Evolutionary conservation across 129 eudicot species (phyloP).

Genomic region (Flaveria bidentis): DNA sequence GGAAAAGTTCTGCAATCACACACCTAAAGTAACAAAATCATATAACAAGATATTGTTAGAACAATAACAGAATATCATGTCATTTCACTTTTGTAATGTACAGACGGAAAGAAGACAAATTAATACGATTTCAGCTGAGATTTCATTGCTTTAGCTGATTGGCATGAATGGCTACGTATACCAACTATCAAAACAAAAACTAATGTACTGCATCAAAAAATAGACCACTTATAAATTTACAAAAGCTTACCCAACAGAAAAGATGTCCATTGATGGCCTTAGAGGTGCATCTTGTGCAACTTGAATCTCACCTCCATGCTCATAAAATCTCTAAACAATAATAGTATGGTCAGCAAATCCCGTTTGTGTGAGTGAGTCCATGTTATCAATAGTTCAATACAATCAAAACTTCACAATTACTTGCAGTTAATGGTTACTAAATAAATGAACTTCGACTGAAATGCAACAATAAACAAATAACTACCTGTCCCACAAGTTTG

Average conservation of each 20-base stretch:
- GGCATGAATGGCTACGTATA: neutral
- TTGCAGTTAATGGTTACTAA: neutral
- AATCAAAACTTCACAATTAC: neutral
- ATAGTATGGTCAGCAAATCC: conserved; percentile 18
- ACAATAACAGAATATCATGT: neutral
- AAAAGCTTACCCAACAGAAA: conserved; percentile 83
- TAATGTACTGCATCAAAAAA: neutral
- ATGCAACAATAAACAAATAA: neutral
- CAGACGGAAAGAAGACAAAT: neutral
- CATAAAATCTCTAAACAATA: conserved; percentile 87
- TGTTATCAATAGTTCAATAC: too few relatives aligned
- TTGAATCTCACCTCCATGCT: conserved; percentile 92
- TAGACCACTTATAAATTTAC: neutral
- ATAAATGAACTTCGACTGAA: neutral
- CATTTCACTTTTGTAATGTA: neutral
- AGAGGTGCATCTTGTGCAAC: conserved; percentile 80
- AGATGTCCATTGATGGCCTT: conserved; percentile 97
- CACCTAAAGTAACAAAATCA: conserved; percentile 58
- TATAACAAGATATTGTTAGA: neutral
- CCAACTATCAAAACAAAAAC: neutral
- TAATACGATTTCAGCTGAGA: neutral
- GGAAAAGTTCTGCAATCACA: conserved; percentile 98
- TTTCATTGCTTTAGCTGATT: neutral
- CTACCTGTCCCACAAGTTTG: neutral
- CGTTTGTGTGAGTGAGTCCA: neutral